Base-by-base conservation (phyloP, 208 protist species). In the Acanthamoeba culbertsoni region DNA sequence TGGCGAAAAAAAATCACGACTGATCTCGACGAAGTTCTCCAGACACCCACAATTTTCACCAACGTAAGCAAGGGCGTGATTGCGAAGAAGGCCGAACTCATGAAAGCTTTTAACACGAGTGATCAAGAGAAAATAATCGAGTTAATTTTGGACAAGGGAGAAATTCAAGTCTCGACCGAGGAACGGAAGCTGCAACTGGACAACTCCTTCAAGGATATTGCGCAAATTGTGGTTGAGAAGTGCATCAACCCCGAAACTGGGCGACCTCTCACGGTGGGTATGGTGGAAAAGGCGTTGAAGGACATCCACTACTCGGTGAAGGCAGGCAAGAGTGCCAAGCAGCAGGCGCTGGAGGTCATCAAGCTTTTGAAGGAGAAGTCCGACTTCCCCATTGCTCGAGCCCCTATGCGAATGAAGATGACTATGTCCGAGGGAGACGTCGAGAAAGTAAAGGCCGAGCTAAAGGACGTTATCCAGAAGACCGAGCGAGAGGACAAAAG, bases 91-190 rank as follows among this genome's bases (percentile, higher is more conserved):
- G 91, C 94, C 23, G 97, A 98, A n/a, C 45, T 98, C 6, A 23
- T 89, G 10, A 94, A 95, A n/a, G 92, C 79, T 26, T 98, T 98
- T 88, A 93, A 93, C 10, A 98, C 96, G 8, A 89, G 23, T 18
- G 94, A 97, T 45, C 62, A 95, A 31, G 79, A 95, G 46, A 65
- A 96, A 63, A 75, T 89, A 26, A 57, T 90, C 16, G 16, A 71
- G n/a, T 53, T 93, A 33, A 99, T 99, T 94, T 96, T 99, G 7
- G 94, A 97, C 12, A 98, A 99, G 89, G 99, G 99, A 1, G 98
- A 99, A 93, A 93, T 99, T 43, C 99, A 99, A 94, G 98, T 99
- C 10, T 98, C 98, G 12, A 98, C 98, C 73, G 98, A 99, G 93
- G 99, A 99, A 96, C 97, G 99, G n/a, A 96, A 96, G 35, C 96